Evolutionary conservation across 495 filamentous ascomycete genomes (phyloP), one percentile per base, ranked within the genome.

Genomic region (Pyrenula massariospora): DNA sequence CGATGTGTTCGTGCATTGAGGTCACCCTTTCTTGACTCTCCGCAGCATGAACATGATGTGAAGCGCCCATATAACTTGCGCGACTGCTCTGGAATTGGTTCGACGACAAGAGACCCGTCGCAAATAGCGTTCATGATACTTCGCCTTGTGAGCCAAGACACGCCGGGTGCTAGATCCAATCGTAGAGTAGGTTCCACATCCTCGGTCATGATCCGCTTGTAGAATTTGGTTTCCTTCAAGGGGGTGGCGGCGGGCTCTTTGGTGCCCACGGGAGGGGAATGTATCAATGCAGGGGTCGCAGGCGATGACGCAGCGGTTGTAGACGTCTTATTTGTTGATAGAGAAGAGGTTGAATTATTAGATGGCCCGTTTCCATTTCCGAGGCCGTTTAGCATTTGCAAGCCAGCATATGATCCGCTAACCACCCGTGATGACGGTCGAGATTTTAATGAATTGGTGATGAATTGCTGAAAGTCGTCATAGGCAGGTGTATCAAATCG

Each of bases 161-260:
- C 82, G 0, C 91, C 91, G 0, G 93, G 92, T 0, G 93, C 89
- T 3, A 79, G 77, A 69, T 98, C 93, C 2, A 97, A 79, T 48
- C 93, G 81, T 20, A 98, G 70, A 0, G 93, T 95, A 1, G 93
- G 93, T 69, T 98, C 93, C 55, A 98, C 87, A 69, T 97, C 93
- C 67, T 98, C 93, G 54, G 80, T 74, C 12, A 96, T 68, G 3
- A 79, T 81, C 21, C 93, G 83, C 69, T 98, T 98, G 70, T 91
- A 98, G 67, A 96, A 97, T 58, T 85, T 87, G 2, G 86, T 89
- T 55, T 96, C 93, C 63, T 95, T 95, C 50, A 98, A 70, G 10
- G 83, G 77, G 21, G 74, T 70, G 48, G 68, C 21, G 66, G 64
- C n/a, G 64, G 64, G 1, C 57, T 57, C 12, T 61, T 57, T 22